These are phyloP conservation scores for Hemileccinum rubropunctum DNA, from an alignment of 768 basidiomycete species.

Conservation along the genomic window DNA sequence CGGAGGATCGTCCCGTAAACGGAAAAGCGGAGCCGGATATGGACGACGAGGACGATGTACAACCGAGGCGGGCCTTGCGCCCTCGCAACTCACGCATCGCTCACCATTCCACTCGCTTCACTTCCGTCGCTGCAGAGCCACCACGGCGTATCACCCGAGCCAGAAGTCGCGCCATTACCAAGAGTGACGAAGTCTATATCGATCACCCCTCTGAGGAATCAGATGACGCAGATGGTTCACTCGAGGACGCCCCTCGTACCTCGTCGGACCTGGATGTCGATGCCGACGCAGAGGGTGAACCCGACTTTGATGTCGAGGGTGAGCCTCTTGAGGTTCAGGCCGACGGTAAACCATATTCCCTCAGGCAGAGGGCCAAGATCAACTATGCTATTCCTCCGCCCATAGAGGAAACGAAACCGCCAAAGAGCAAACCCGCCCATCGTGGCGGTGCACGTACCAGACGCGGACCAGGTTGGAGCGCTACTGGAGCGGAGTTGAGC, in stretches of 20 bases:
- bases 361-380: slow-evolving; percentile 61
- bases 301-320: slow-evolving; percentile 37
- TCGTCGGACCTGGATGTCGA: slow-evolving; percentile 37
- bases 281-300: slow-evolving; percentile 38
- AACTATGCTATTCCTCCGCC: slow-evolving; percentile 85
- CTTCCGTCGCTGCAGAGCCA: background rate
- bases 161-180: slow-evolving; percentile 26
- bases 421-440: slow-evolving; percentile 37
- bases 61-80: slow-evolving; percentile 17
- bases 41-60: slow-evolving; percentile 30
- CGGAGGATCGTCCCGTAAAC: slow-evolving; percentile 14
- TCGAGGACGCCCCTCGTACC: slow-evolving; percentile 51
- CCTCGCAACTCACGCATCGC: slow-evolving; percentile 20
- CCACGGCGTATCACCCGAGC: slow-evolving; percentile 22
- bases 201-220: slow-evolving; percentile 48
- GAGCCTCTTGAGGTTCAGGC: slow-evolving; percentile 40
- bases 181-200: slow-evolving; percentile 52
- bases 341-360: slow-evolving; percentile 46
- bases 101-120: slow-evolving; percentile 20
- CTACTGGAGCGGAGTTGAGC: slow-evolving; percentile 70
- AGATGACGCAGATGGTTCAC: slow-evolving; percentile 55
- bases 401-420: slow-evolving; percentile 60
- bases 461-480: slow-evolving; percentile 73
- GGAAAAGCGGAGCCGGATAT: slow-evolving; percentile 19
- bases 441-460: slow-evolving; percentile 39